A percentile compares a stretch with the other conserved stretches of the same genome.
Conservation (phyloP, 306 rosid genomes). For the Cucurbita moschata region DNA sequence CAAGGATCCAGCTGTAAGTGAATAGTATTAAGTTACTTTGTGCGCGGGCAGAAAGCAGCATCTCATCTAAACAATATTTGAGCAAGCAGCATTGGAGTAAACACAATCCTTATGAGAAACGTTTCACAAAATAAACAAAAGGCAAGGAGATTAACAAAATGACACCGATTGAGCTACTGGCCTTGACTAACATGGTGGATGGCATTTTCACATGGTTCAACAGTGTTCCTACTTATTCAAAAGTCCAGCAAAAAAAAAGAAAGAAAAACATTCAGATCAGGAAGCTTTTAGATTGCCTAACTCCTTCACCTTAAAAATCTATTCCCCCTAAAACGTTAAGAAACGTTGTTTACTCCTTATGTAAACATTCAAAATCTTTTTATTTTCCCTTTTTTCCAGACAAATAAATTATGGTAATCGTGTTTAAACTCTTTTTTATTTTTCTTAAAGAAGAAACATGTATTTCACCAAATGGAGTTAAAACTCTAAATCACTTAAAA, state of each 20-base stretch:
- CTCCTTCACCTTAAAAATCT: neutral
- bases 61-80: neutral
- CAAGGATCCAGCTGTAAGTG: slow-evolving; percentile 50
- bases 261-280: neutral
- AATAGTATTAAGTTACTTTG: neutral
- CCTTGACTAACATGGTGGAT: neutral
- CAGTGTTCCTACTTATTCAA: neutral
- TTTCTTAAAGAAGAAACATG: neutral
- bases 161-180: neutral
- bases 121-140: neutral
- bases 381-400: neutral
- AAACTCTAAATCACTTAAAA: neutral
- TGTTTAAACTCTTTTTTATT: neutral
- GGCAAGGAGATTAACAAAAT: neutral
- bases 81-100: neutral
- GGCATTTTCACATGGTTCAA: neutral
- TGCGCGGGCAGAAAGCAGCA: neutral
- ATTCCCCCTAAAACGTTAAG: neutral
- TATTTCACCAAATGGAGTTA: neutral
- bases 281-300: neutral
- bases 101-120: neutral
- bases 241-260: neutral
- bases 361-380: neutral
- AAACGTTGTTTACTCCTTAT: neutral
- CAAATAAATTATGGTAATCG: neutral